Percentiles rank a stretch among this genome's conserved stretches.
These are phyloP conservation scores for Penicillium parvum DNA, from an alignment of 495 filamentous ascomycete species.

Conservation along the genomic window DNA sequence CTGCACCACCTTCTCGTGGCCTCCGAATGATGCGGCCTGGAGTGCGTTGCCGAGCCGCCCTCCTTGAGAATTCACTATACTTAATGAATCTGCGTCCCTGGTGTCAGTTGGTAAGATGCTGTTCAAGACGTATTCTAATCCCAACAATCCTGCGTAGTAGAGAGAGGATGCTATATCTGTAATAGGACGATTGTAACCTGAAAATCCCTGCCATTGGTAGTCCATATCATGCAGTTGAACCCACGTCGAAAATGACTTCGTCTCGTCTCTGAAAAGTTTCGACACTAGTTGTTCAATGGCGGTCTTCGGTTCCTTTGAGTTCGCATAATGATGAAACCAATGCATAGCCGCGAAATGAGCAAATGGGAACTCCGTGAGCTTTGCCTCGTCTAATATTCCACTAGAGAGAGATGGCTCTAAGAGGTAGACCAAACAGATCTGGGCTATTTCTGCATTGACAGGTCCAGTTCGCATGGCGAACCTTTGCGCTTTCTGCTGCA, in stretches of 20 bases:
- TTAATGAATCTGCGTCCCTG: background rate
- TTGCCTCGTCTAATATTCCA: background rate
- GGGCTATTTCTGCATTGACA: constrained; percentile 26
- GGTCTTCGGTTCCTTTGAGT: background rate
- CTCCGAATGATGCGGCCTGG: no score
- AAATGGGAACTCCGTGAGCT: constrained; percentile 18
- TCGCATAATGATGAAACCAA: constrained; percentile 23
- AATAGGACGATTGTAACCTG: background rate
- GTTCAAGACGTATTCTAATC: constrained; percentile 5
- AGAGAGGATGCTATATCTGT: background rate
- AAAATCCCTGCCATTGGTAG: background rate
- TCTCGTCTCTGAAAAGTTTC: constrained; percentile 11
- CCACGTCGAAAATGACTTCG: constrained; percentile 1
- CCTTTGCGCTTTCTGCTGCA: constrained; percentile 14
- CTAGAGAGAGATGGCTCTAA: constrained; percentile 21
- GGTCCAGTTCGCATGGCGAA: constrained; percentile 19
- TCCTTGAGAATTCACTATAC: constrained; percentile 11
- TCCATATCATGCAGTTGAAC: constrained; percentile 6
- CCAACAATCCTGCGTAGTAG: constrained; percentile 6
- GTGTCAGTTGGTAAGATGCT: background rate
- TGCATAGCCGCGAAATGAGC: constrained; percentile 23
- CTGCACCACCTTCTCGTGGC: no score
- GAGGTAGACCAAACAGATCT: constrained; percentile 31
- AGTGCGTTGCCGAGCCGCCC: constrained; percentile 11
- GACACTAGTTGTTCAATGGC: constrained; percentile 2